Base-by-base conservation (phyloP, 2,329 filamentous ascomycete genomes). In the Xylaria multiplex region DNA sequence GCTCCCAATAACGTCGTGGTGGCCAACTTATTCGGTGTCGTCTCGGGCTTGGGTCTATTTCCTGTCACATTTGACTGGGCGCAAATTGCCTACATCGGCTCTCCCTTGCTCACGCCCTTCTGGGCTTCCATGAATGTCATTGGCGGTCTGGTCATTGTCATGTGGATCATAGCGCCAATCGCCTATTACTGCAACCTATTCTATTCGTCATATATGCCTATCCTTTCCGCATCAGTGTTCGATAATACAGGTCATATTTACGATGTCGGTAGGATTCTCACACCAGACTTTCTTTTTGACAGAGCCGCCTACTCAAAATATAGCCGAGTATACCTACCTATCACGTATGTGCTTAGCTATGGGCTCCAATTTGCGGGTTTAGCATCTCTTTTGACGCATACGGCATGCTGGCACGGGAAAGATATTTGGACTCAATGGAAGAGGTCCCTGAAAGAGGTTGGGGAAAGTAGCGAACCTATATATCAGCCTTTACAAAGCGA, bases 21-120 rank as follows among this genome's bases (percentile, higher is more conserved):
- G 50, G 91, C 93, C 35, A 96, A 96, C 77, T 81, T 97, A 69
- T 96, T 96, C 75, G 93, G 93, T 16, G 91, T 95, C 16, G 86
- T 89, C n/a, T 95, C 93, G 1, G 93, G 93, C 2, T 84, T 97
- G 14, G 93, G 93, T 0, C 80, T 97, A 40, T 93, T 96, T 68
- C 93, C 93, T 0, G 77, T 97, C 73, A 96, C 93, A 0, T 96
- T 97, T 74, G 93, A 97, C 80, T 97, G 93, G 93, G 91, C 92
- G 0, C 93, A 97, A 75, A 90, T 97, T 68, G 93, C 93, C 0
- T 90, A 95, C 74, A 96, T 96, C 72, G 93, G 93, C 16, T 96
- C 92, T 3, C 93, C 91, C 0, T 82, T 96, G 6, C 84, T 96
- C 16, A 93, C 93, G 0, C 93, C 93, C 0, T 96, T 95, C 78